Conservation (phyloP, 2,329 filamentous ascomycete species). For the Phaeosphaeriaceae sp. region DNA sequence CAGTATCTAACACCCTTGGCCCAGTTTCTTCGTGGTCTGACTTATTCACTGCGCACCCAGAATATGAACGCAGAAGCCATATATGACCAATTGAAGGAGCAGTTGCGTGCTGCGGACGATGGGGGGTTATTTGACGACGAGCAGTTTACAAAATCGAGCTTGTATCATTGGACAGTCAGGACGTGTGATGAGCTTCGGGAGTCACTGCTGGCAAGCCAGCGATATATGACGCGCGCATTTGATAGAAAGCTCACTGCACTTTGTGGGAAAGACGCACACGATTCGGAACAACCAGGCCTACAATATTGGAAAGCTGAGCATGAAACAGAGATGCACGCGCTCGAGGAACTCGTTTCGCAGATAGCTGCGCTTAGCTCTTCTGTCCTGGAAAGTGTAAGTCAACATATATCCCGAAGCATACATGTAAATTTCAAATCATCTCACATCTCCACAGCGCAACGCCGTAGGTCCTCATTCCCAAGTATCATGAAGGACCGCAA, state of each 20-base stretch:
- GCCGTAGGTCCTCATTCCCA: not conserved
- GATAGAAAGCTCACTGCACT: not conserved
- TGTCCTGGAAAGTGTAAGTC: not conserved
- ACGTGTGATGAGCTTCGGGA: not conserved
- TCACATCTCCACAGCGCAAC: not conserved
- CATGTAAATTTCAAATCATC: too few relatives aligned
- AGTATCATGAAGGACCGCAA: not conserved
- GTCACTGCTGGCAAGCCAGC: not conserved
- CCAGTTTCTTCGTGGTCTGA: not conserved
- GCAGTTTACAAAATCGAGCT: not conserved
- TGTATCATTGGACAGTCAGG: not conserved
- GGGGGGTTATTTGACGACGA: not conserved
- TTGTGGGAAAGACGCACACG: not conserved
- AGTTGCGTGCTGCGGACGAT: not conserved
- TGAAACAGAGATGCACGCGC: not conserved
- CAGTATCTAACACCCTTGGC: not conserved
- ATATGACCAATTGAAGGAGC: not conserved
- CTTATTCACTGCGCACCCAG: not conserved
- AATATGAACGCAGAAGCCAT: not conserved
- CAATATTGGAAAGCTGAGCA: not conserved
- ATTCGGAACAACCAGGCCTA: not conserved
- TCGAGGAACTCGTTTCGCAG: not conserved
- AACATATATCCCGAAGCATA: not conserved
- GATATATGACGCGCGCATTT: not conserved
- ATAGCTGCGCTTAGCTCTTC: not conserved